Conservation (phyloP, 1,139 yeast genomes). For the Trichomonascaceae sp. region DNA sequence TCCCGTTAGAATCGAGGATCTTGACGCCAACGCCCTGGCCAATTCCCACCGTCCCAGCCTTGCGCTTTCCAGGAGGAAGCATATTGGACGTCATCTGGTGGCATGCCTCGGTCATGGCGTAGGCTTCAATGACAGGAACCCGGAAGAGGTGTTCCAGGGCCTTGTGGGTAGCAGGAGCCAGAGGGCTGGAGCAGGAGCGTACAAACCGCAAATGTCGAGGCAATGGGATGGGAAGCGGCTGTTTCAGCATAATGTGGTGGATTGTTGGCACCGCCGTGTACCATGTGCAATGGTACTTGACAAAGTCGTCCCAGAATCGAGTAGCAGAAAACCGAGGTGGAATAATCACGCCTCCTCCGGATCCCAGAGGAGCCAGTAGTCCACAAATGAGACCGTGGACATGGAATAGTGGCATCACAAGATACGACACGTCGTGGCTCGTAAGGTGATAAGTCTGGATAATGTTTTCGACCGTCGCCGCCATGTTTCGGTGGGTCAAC, state of each 20-base stretch:
- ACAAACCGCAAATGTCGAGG: constrained; percentile 44
- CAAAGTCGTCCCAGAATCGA: constrained; percentile 45
- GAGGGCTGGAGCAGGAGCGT: constrained; percentile 53
- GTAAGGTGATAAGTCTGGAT: constrained; percentile 40
- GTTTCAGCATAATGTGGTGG: constrained; percentile 46
- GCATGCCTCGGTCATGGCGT: constrained; percentile 66
- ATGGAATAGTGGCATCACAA: constrained; percentile 65
- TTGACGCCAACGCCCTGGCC: constrained; percentile 55
- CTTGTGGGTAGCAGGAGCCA: constrained; percentile 49
- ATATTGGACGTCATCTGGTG: constrained; percentile 64
- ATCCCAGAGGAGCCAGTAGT: constrained; percentile 41
- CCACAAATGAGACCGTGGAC: constrained; percentile 61
- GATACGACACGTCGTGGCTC: constrained; percentile 36
- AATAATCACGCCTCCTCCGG: constrained; percentile 47
- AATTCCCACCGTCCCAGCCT: constrained; percentile 58
- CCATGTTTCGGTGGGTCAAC: constrained; percentile 45
- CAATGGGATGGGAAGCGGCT: constrained; percentile 33
- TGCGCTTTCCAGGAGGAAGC: constrained; percentile 47
- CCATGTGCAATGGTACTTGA: constrained; percentile 41
- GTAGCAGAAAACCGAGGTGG: constrained; percentile 47
- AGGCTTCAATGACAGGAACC: constrained; percentile 60
- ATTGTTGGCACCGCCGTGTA: constrained; percentile 66
- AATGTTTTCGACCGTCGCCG: constrained; percentile 44
- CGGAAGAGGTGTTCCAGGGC: constrained; percentile 40
- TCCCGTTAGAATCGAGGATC: constrained; percentile 38